phyloP scores from a whole-genome alignment of 164 flowering plant genomes.

The Amborella trichopoda region DNA sequence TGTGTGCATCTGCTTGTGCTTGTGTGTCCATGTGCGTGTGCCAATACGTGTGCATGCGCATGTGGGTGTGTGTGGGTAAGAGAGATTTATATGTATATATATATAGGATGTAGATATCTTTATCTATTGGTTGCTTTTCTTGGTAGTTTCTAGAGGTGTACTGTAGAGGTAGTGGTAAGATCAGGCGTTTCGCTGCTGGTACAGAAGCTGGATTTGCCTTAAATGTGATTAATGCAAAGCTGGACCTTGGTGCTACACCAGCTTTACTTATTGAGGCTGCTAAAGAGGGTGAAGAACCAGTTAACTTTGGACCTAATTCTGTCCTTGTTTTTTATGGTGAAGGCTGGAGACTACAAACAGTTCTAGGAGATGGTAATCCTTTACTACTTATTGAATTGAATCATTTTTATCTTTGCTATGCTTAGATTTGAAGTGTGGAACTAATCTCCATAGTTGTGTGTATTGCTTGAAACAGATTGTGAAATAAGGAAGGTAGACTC shows the following conservation, averaged over 20 bases:
- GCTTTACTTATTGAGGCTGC: slow-evolving; percentile 52
- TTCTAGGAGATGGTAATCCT: slow-evolving; percentile 19
- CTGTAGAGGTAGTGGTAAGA: slow-evolving; percentile 46
- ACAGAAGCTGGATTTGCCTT: slow-evolving; percentile 69
- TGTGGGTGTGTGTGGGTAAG: too few species aligned
- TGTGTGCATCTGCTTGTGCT: too few species aligned
- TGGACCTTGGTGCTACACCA: slow-evolving; percentile 15
- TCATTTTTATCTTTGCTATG: background rate
- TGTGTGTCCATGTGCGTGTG: too few species aligned
- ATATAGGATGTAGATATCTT: too few species aligned
- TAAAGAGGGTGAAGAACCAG: slow-evolving; percentile 72
- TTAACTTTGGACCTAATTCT: slow-evolving; percentile 60
- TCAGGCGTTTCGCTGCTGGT: slow-evolving; percentile 56
- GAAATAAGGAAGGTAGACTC: slow-evolving; percentile 2
- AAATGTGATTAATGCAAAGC: slow-evolving; percentile 41
- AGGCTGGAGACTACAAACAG: slow-evolving; percentile 73
- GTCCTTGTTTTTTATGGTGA: slow-evolving; percentile 50
- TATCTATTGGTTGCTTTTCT: too few species aligned
- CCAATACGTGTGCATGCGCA: too few species aligned
- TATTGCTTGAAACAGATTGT: slow-evolving; percentile 6
- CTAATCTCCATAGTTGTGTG: background rate
- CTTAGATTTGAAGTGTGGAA: background rate
- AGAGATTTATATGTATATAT: too few species aligned
- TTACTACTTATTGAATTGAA: background rate
- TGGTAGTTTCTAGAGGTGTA: slow-evolving; percentile 61